Base-by-base conservation (phyloP, 169 alveolate genomes). In the Plasmodium cynomolgi region DNA sequence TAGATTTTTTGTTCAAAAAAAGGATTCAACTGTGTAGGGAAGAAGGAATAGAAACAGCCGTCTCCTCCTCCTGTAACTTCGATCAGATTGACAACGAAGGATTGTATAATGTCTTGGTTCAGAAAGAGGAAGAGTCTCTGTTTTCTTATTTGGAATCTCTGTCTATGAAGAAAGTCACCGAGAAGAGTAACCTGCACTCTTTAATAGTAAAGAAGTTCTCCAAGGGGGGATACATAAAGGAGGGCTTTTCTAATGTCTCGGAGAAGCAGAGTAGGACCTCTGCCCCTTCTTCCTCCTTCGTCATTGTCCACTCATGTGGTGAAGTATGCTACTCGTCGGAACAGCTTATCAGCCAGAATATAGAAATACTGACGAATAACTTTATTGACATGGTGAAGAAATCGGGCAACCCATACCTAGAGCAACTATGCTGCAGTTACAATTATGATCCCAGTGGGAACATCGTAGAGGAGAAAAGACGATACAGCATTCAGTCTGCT, bases 401-500 rank as follows among this genome's bases (percentile, higher is more conserved):
- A n/a, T 90, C 94, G 2, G 91, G 73, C 6, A 90, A 62, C 37
- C 37, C 26, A 37, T 81, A 90, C 39, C 20, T 90, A 73, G 91
- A 73, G 20, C 84, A 90, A 80, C 73, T 90, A 31, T 90, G 88
- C 23, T 20, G 47, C 47, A 20, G 26, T 26, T 90, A 62, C 37
- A 39, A 90, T 11, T 90, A 62, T 90, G 94, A 90, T 31, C 29
- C 44, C 6, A 33, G n/a, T 13, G 94, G 91, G 17, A 37, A 90
- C 8, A 79, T 90, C 13, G 68, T 90, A 26, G 91, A 80, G 54
- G 91, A 79, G n/a, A 90, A 90, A 20, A 80, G 82, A 90, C 82
- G 91, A 23, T 81, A 80, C 34, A 90, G 83, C 50, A 68, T 90
- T 44, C 81, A 85, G 26, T 74, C 82, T 20, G 80, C 81, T 50